phyloP scores from a whole-genome alignment of 2,329 filamentous ascomycete species.

The Aureobasidium sp. region DNA sequence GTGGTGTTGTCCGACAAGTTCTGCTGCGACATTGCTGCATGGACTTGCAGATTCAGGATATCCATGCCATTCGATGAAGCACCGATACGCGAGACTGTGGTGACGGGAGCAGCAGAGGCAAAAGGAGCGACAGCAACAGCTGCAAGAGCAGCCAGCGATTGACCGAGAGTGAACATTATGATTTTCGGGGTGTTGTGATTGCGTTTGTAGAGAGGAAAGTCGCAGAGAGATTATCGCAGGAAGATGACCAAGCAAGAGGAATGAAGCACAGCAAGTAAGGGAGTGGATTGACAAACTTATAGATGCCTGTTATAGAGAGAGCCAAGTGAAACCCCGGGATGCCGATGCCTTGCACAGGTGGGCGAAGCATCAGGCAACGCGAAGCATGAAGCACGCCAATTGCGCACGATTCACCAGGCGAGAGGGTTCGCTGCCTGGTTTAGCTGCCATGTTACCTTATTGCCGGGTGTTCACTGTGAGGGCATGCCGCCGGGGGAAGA shows the following conservation, averaged over 20 bases:
- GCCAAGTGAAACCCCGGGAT: constrained; percentile 11
- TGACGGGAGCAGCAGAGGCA: neutral
- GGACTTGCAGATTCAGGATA: neutral
- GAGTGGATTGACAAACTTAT: neutral
- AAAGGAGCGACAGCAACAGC: constrained; percentile 6
- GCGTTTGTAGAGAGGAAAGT: neutral
- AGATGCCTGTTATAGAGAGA: neutral
- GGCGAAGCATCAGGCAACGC: neutral
- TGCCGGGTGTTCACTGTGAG: neutral
- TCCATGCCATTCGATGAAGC: neutral
- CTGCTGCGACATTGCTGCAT: neutral
- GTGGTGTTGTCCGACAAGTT: constrained; percentile 9
- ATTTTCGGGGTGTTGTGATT: neutral
- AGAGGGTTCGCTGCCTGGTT: neutral
- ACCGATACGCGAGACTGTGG: neutral
- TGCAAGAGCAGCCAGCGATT: neutral
- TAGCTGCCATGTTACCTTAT: neutral
- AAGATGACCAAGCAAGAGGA: neutral
- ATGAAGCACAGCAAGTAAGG: neutral
- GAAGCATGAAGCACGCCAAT: constrained; percentile 2
- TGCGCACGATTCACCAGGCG: constrained; percentile 3
- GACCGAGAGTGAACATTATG: constrained; percentile 10
- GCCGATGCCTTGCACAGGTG: neutral
- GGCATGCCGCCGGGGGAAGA: neutral
- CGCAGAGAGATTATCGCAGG: neutral